Evolutionary conservation across 2,329 filamentous ascomycete species (phyloP).

Genomic region (Purpureocillium lavendulum): DNA sequence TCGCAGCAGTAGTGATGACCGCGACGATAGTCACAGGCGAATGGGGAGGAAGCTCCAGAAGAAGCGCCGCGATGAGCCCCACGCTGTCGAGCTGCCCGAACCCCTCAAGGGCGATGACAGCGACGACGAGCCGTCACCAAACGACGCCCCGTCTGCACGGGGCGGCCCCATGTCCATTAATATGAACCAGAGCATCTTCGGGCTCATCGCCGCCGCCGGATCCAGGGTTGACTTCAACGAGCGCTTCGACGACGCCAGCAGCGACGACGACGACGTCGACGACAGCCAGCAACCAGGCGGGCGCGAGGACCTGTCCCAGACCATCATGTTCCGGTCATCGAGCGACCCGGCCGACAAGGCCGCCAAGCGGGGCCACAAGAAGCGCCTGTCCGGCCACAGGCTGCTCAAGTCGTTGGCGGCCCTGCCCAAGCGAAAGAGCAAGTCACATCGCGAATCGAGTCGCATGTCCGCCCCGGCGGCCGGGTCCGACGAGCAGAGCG

Average conservation of each 20-base stretch:
- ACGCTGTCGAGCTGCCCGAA: constrained; percentile 41
- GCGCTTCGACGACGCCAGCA: constrained; percentile 70
- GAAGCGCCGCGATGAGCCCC: constrained; percentile 28
- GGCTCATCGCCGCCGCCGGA: constrained; percentile 81
- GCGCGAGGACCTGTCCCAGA: constrained; percentile 28
- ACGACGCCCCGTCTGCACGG: constrained; percentile 32
- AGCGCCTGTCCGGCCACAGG: constrained; percentile 56
- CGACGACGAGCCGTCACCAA: constrained; percentile 32
- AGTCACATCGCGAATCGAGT: constrained; percentile 33
- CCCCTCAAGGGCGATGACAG: constrained; percentile 42
- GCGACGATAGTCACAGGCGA: not conserved
- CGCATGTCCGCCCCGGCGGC: constrained; percentile 27
- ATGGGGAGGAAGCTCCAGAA: constrained; percentile 34
- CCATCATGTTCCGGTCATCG: constrained; percentile 27
- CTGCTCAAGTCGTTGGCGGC: constrained; percentile 58
- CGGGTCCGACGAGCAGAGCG: constrained; percentile 20
- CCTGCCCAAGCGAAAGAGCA: constrained; percentile 38
- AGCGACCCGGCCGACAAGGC: constrained; percentile 15
- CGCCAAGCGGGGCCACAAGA: constrained; percentile 36
- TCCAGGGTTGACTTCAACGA: constrained; percentile 75
- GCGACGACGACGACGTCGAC: constrained; percentile 80
- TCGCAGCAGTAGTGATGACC: not conserved
- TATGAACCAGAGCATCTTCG: constrained; percentile 93
- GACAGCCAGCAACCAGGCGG: constrained; percentile 41
- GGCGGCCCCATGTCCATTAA: constrained; percentile 51